A percentile compares a stretch with the other conserved stretches of the same genome.
Conservation (phyloP, 1,139 yeast genomes). For the Geotrichum cucujoidarum region DNA sequence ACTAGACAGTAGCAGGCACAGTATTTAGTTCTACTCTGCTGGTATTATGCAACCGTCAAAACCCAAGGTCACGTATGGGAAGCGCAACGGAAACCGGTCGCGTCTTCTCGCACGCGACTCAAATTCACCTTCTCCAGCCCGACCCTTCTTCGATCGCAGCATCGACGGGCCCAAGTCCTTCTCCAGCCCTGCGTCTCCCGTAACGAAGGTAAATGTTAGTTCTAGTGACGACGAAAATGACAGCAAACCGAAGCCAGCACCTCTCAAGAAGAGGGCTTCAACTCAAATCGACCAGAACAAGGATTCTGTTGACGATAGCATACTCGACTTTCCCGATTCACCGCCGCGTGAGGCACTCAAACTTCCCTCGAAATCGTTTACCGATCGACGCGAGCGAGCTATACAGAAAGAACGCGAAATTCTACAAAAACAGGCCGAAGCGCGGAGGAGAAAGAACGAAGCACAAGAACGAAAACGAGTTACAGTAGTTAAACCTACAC, state of each 20-base stretch:
- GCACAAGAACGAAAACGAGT: not conserved
- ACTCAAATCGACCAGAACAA: not conserved
- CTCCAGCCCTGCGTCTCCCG: no score
- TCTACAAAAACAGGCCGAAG: slow-evolving; percentile 5
- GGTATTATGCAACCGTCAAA: slow-evolving; percentile 1
- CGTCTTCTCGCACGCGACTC: slow-evolving; percentile 9
- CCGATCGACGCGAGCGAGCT: slow-evolving; percentile 10
- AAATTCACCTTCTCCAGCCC: not conserved
- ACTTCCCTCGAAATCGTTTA: not conserved
- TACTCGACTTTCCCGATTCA: slow-evolving; percentile 15
- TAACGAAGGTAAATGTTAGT: no score
- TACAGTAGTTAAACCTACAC: not conserved
- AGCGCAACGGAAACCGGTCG: slow-evolving; percentile 10
- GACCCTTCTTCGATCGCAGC: not conserved
- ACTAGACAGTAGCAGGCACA: no score
- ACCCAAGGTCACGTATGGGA: slow-evolving; percentile 13
- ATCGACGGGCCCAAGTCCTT: no score
- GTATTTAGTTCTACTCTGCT: not conserved
- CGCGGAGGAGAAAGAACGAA: not conserved
- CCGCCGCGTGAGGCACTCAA: slow-evolving; percentile 9
- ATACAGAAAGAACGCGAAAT: slow-evolving; percentile 9
- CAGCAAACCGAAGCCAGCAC: not conserved
- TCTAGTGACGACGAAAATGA: no score
- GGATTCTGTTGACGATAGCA: slow-evolving; percentile 7
- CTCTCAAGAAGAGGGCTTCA: not conserved